phyloP scores from a whole-genome alignment of 2,329 filamentous ascomycete genomes.

The Corniculantispora saksenae region DNA sequence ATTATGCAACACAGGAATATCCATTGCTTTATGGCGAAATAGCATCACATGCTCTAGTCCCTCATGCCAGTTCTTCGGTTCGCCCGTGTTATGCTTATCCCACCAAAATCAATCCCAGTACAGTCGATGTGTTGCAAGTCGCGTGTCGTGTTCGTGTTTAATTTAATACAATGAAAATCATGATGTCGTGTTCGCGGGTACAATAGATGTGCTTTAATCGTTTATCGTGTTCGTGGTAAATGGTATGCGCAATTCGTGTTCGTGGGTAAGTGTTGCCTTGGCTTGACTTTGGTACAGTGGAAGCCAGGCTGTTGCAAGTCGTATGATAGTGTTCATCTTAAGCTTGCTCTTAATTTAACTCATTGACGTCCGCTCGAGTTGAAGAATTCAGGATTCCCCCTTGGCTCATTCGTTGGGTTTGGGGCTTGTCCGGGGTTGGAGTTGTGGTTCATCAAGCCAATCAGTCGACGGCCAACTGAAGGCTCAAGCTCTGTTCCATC shows the following conservation, averaged over 20 bases:
- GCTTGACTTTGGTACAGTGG: neutral
- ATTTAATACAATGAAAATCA: neutral
- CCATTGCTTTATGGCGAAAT: neutral
- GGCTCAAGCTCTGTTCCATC: constrained; percentile 94
- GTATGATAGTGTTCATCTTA: neutral
- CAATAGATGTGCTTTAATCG: neutral
- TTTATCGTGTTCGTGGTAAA: neutral
- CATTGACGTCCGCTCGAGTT: neutral
- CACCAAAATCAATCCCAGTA: constrained; percentile 7
- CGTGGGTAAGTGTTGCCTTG: neutral
- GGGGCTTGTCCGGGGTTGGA: neutral
- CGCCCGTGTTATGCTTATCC: constrained; percentile 8
- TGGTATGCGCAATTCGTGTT: neutral
- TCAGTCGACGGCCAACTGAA: constrained; percentile 71
- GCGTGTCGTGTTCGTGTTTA: neutral
- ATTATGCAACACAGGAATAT: neutral
- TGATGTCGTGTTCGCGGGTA: neutral
- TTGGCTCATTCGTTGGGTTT: neutral
- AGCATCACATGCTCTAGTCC: neutral
- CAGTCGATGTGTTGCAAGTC: neutral
- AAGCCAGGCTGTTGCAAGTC: too few species aligned
- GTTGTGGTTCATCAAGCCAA: constrained; percentile 72
- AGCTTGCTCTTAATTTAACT: neutral
- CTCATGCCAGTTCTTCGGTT: neutral
- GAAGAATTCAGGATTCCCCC: neutral